Base-by-base conservation (phyloP, 2,329 filamentous ascomycete species). In the Clathrospora elynae region DNA sequence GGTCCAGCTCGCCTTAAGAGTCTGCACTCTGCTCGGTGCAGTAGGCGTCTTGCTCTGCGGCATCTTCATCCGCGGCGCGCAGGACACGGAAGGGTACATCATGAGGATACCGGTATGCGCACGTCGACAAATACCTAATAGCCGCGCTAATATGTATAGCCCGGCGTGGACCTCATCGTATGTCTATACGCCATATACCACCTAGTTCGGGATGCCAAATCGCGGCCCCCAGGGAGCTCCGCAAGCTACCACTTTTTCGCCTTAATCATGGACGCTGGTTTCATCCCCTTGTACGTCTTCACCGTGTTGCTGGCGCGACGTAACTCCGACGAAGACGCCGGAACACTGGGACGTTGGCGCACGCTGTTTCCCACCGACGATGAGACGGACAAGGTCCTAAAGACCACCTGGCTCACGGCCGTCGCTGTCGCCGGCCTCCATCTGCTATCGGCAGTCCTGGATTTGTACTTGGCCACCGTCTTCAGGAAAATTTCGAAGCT, bases 191-290 rank as follows among this genome's bases (percentile, higher is more conserved):
- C 81, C 28, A 79, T 95, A 47, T 93, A 88, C 61, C 90, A 96
- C 67, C 81, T 95, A 25, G 77, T 81, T 10, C 82, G 88, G 20
- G 82, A 85, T 24, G 80, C 88, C 1, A 83, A 82, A 33, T 81
- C 78, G 30, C 83, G 90, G 36, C 84, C 90, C 0, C 85, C 92
- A 0, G 85, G 78, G 3, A 95, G 89, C 14, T 88, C 90, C 12
- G 85, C 89, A 10, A 92, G 89, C 52, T 97, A 97, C 71, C 90
- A 95, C 71, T 73, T 93, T 43, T 97, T 96, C 67, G 83, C 90
- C 2, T 78, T 82, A 8, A 73, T 90, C 29, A 80, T 87, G 28
- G 92, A 97, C 67, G 72, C 75, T n/a, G 79, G 79, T 12, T 71
- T 86, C 38, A 75, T 85, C 22, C 81, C 83, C 0, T 84, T 85